Conservation (phyloP, 306 rosid genomes). For the Canavalia gladiata region DNA sequence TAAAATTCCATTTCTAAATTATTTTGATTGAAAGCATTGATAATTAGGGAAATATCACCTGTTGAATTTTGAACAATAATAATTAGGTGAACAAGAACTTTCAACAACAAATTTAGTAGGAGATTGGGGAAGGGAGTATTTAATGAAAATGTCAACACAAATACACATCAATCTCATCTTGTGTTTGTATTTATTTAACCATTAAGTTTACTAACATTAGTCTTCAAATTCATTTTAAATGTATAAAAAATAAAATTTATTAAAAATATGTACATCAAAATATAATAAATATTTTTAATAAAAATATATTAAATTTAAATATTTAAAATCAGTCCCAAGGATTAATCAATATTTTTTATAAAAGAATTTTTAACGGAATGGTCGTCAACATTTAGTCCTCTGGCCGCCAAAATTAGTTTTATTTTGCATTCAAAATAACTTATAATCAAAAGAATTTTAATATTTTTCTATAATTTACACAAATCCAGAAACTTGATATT, state of each 20-base stretch:
- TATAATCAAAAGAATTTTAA: not conserved
- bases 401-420: slow-evolving; percentile 24
- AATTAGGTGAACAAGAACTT: not conserved
- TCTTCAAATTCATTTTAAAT: no score
- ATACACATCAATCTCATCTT: not conserved
- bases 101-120: slow-evolving; percentile 4
- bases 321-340: no score
- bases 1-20: not conserved
- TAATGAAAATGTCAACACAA: slow-evolving; percentile 27
- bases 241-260: no score
- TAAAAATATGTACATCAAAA: no score
- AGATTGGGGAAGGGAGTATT: not conserved
- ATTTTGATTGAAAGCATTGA: slow-evolving; percentile 18
- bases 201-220: no score
- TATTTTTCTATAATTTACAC: not conserved
- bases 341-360: not conserved
- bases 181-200: not conserved
- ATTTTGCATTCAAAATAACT: not conserved
- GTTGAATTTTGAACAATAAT: not conserved
- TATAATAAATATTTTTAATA: no score
- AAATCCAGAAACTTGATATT: not conserved
- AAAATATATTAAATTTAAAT: no score
- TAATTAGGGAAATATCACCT: slow-evolving; percentile 13
- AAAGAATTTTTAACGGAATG: not conserved
- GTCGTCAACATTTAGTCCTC: slow-evolving; percentile 48